Base-by-base conservation (phyloP, 345 rosid species). In the Anacardium occidentale region DNA sequence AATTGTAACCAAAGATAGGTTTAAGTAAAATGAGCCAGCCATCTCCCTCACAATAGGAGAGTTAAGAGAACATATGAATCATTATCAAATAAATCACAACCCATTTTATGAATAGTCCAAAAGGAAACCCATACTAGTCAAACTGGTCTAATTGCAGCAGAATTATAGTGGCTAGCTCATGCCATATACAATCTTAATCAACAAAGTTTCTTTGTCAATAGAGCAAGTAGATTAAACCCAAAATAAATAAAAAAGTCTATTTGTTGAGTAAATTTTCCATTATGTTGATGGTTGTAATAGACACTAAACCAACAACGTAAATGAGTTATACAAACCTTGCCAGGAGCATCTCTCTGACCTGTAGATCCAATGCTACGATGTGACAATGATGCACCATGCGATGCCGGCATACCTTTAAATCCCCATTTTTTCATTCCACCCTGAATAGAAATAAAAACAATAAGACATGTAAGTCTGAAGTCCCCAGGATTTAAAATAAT, bases 271-370 rank as follows among this genome's bases (percentile, higher is more conserved):
- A 47, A 60, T 50, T 60, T 25, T 51, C 66, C 37, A 37, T 10
- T 10, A 66, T 53, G 44, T 56, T 52, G 13, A 22, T 42, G 25
- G 50, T 15, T 57, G 48, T 26, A 42, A 12, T 68, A 61, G 32
- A 44, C 47, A 62, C 37, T 17, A 22, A 11, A 54, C 72, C 67
- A 70, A 14, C 73, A 26, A 69, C 7, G 6, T 12, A 57, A 44
- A 47, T 14, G 74, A 70, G 71, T 64, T 62, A 70, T 64, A 80
- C 79, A 58, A 62, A 94, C 98, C 97, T 84, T 95, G 65, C 99
- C 98, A 10, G 90, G 90, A 74, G 87, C 89, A 84, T 94, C 98
- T 83, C 99, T 88, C 86, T 92, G 97, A 63, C 99, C 97, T 25
- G 98, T 92, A 64, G 99, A 95, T 75, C 98, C 99, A 74, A 66